phyloP scores from a whole-genome alignment of 176 grass and related monocot species.

The Triticum timopheevii region DNA sequence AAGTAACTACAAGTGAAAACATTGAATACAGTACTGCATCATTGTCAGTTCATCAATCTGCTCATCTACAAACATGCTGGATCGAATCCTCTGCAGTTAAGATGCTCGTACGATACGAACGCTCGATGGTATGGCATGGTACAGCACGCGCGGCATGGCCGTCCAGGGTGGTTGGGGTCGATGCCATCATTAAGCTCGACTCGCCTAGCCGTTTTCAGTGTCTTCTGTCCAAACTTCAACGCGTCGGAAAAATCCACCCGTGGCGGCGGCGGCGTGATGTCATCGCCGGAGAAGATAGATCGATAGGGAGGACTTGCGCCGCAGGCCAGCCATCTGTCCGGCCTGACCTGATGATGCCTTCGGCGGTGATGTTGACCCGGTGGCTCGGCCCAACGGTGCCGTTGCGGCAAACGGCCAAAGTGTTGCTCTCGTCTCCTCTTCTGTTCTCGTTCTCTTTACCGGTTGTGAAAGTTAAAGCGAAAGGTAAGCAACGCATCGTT shows the following conservation, averaged over 20 bases:
- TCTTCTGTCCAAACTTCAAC: neutral
- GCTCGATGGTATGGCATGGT: no score
- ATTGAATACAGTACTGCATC: neutral
- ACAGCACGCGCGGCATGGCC: no score
- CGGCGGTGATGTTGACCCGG: slow-evolving; percentile 11
- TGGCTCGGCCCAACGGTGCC: neutral
- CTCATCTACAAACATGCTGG: neutral
- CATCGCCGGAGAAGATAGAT: neutral
- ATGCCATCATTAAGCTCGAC: neutral
- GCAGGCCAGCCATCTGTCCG: slow-evolving; percentile 10
- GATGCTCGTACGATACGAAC: neutral
- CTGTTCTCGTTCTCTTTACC: no score
- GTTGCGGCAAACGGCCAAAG: neutral
- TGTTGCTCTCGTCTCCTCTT: neutral
- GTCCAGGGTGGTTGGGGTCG: neutral
- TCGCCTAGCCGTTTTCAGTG: no score
- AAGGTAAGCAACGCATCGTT: no score
- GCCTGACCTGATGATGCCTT: slow-evolving; percentile 22
- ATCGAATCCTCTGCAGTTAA: neutral
- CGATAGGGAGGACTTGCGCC: neutral
- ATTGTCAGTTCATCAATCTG: neutral
- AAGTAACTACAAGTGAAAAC: neutral
- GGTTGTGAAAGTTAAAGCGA: no score
- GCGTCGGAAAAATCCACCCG: neutral
- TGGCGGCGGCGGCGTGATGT: neutral